phyloP scores from a whole-genome alignment of 768 basidiomycete species.

The Phylloporus arenicola region DNA sequence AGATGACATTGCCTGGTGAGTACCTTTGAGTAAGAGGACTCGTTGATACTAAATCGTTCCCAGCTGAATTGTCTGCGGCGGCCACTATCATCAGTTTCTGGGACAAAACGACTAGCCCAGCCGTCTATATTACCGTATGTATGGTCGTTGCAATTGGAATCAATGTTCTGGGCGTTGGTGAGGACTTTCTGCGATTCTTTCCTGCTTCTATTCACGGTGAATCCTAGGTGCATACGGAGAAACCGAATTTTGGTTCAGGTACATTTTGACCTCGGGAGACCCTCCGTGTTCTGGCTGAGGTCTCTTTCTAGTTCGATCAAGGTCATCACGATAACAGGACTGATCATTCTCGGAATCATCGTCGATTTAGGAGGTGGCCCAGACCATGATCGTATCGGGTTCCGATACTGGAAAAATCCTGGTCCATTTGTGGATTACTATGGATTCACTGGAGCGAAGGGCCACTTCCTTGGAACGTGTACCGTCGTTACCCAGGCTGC shows the following conservation, averaged over 20 bases:
- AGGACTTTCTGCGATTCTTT: background rate
- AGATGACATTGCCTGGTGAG: background rate
- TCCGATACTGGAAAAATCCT: constrained; percentile 47
- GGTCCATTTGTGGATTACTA: constrained; percentile 50
- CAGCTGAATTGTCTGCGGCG: constrained; percentile 45
- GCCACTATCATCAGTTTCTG: constrained; percentile 49
- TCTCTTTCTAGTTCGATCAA: constrained; percentile 41
- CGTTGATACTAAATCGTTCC: background rate
- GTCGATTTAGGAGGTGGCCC: constrained; percentile 53
- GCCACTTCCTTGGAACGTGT: constrained; percentile 48
- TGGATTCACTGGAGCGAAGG: constrained; percentile 38
- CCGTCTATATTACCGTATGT: constrained; percentile 49
- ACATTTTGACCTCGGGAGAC: background rate
- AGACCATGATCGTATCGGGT: constrained; percentile 45
- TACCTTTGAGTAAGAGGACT: background rate
- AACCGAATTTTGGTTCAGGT: constrained; percentile 46
- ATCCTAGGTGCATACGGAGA: constrained; percentile 38
- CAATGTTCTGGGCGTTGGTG: constrained; percentile 39
- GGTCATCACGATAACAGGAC: constrained; percentile 42
- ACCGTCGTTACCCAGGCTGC: constrained; percentile 54
- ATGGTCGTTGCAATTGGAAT: constrained; percentile 46
- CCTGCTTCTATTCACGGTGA: background rate
- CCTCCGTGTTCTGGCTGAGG: background rate
- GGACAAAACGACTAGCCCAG: constrained; percentile 37
- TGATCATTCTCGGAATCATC: constrained; percentile 44